Base-by-base conservation (phyloP, 208 protist genomes). In the Wallacemonas sp. region DNA sequence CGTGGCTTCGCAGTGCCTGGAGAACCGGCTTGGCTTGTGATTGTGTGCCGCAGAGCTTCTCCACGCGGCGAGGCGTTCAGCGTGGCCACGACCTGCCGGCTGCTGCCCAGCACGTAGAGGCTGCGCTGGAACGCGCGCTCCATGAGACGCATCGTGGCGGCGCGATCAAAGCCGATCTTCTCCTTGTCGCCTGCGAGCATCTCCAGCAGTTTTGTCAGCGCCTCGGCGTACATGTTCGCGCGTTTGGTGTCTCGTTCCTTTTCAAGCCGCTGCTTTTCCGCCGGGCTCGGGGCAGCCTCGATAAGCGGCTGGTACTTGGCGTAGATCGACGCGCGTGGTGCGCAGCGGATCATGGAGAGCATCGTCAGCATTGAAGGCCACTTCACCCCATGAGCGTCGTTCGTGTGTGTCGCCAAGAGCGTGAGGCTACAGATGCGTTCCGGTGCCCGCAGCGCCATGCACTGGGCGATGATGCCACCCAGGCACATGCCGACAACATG, bases 391-490 rank as follows among this genome's bases (percentile, higher is more conserved):
- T 72, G 37, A 2, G 50, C 45, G 0, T 63, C 36, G 63, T 65
- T 76, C 17, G 78, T 70, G 64, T 78, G 72, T 1, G 83, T 83
- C 2, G 83, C 73, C 26, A 87, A 38, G 2, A 87, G 69, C n/a
- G 75, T 58, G 6, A 91, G 65, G 36, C 72, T 87, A 17, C 45
- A 48, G 1, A 94, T 76, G 1, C 80, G 71, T 38, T 78, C 50
- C 0, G 84, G 81, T 32, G 76, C 70, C 22, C 62, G 29, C 15
- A 91, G 71, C 17, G 70, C 83, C 62, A 94, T 76, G 58, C 64
- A 65, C 72, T 92, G 85, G 1, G 65, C 68, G 55, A 94, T 83
- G 57, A 88, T 84, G 21, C 89, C 89, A 30, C 89, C 89, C 70
- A 91, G 66, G 4, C 73, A 92, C 38, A 71, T 74, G 19, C 89